Base-by-base conservation (phyloP, 2,329 filamentous ascomycete genomes). In the Colletotrichum sp. region DNA sequence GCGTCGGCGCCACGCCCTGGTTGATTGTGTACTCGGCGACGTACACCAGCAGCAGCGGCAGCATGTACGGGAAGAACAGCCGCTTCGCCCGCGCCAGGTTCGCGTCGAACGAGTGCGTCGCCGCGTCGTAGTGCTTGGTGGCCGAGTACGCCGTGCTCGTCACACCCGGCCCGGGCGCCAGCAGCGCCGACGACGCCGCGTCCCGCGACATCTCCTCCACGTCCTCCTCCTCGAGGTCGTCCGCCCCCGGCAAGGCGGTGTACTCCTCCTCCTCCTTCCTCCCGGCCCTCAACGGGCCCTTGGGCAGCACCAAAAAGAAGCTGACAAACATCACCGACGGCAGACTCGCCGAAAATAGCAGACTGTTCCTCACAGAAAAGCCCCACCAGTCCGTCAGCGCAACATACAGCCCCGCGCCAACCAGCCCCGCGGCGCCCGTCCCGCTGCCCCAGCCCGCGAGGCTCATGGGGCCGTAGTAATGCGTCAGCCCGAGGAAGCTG, bases 1-100 rank as follows among this genome's bases (percentile, higher is more conserved):
- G 88, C 0, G 96, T 98, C 1, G 97, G 96, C 0, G 95, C 89
- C 1, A 98, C 95, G 43, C 96, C 96, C 86, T 98, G 96, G 86
- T 98, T 98, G 85, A 98, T 98, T 71, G 95, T 97, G 83, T 99
- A 99, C 87, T 99, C 97, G 72, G 96, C 95, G 43, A 98, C 91
- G 83, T 98, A 99, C 34, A 99, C 97, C 18, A 98, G 87, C 39
- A 98, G 89, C 16, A 99, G 89, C 0, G 97, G 97, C 5, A 98
- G 89, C 96, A 99, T 98, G 83, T 93, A 93, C 0, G 92, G 92
- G 60, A 97, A 87, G 81, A 98, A 93, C 2, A 98, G 88, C 1
- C 89, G 88, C 76, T 87, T 89, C 0, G 94, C 91, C 6, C 95
- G 93, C n/a, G 86, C 86, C 39, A 98, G 84, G 71, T 92, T 91